Base-by-base conservation (phyloP, 495 filamentous ascomycete genomes). In the Hypoxylon subgilvum region DNA sequence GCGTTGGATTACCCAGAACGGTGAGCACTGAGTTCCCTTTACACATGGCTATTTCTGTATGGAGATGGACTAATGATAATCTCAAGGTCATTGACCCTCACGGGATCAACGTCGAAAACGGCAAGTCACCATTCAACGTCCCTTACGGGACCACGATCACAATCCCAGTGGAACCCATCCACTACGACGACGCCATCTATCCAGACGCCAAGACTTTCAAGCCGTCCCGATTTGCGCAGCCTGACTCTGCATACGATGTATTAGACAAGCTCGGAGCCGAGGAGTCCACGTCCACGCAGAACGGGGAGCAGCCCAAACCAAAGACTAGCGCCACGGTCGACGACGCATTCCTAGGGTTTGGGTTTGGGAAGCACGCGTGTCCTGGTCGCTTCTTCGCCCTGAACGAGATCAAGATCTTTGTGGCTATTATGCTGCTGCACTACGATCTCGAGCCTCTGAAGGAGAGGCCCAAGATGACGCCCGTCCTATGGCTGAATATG, bases 381-480 rank as follows among this genome's bases (percentile, higher is more conserved):
- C 76, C 78, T 0, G 77, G 77, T 19, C 63, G 78, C 8, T 81
- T 79, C 63, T 76, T 80, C 61, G 77, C 72, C 3, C 55, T 55
- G 0, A 58, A 74, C 48, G 68, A 74, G 53, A 72, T 80, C 31
- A 78, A 80, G 68, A 42, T 76, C 21, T 50, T 74, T 6, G 50
- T 81, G 4, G 47, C 63, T 8, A 53, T 51, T 32, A 51, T 78
- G 5, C 14, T 81, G 4, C 21, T 75, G 35, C 69, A 69, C 38
- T 81, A 77, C 57, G 77, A 81, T 21, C 40, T 78, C n/a, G 8
- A 52, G 69, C 68, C 13, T n/a, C 63, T 57, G 28, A 57, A 72
- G 21, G 36, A 54, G 3, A 57, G 72, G 22, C 73, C 70, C 23
- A 39, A 34, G 48, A 16, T 38, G 34, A 38, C 14, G 5, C n/a